These are phyloP conservation scores for Pythium pyrilobum DNA, from an alignment of 352 stramenopile species.

Conservation along the genomic window DNA sequence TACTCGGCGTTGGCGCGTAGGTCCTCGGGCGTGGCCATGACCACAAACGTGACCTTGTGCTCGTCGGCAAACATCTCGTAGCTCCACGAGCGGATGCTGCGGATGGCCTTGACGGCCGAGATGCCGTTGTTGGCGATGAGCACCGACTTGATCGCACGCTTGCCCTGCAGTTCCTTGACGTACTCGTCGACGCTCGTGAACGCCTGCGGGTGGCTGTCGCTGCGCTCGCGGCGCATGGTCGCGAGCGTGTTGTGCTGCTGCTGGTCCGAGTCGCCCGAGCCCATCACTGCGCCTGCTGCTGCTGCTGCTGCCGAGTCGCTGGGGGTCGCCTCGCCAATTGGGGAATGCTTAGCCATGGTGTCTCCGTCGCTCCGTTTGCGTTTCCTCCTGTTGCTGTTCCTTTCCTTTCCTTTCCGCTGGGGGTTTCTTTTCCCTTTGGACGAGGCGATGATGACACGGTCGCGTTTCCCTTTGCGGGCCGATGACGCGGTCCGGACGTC, in stretches of 20 bases:
- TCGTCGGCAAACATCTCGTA: conserved; percentile 98
- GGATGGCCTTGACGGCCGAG: conserved; percentile 98
- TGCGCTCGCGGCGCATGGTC: conserved; percentile 28
- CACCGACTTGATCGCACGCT: conserved; percentile 93
- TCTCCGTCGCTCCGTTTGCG: neutral
- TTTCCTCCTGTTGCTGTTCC: neutral
- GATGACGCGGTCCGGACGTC: conserved; percentile 1
- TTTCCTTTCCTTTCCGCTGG: neutral
- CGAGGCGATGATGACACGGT: neutral
- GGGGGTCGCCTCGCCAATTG: conserved; percentile 10
- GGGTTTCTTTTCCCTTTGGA: neutral
- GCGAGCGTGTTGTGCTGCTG: neutral
- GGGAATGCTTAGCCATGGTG: conserved; percentile 13
- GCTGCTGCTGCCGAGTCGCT: neutral
- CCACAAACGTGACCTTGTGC: conserved; percentile 95
- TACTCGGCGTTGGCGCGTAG: conserved; percentile 99
- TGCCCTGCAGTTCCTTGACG: conserved; percentile 86
- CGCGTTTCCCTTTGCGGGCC: neutral
- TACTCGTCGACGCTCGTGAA: conserved; percentile 92
- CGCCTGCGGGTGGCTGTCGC: conserved; percentile 52
- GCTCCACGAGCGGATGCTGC: conserved; percentile 97
- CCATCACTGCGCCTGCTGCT: neutral
- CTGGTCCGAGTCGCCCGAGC: neutral
- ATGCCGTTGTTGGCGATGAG: conserved; percentile 99
- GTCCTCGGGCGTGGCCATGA: conserved; percentile 99